Conservation (phyloP, 495 filamentous ascomycete species). For the Lophium mytilinum region DNA sequence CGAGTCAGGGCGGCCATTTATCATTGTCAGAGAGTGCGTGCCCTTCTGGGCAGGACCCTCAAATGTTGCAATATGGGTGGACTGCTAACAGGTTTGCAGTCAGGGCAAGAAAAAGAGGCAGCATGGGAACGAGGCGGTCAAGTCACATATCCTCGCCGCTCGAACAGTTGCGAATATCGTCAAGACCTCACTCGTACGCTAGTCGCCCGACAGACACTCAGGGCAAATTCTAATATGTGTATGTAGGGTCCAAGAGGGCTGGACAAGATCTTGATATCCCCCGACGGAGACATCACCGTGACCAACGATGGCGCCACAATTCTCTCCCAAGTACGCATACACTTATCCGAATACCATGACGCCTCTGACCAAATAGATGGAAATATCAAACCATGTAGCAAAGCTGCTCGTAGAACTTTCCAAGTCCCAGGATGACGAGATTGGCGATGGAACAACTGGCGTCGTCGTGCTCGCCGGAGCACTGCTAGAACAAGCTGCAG, state of each 20-base stretch:
- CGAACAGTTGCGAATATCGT: conserved; percentile 94
- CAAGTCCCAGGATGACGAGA: conserved; percentile 98
- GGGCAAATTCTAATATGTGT: conserved; percentile 20
- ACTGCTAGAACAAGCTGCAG: conserved; percentile 92
- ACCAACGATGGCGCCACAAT: conserved; percentile 99
- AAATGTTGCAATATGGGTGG: too few relatives aligned
- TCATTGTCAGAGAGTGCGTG: conserved; percentile 94
- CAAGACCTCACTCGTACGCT: conserved; percentile 69
- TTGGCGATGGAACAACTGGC: conserved; percentile 96
- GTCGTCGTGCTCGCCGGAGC: conserved; percentile 95
- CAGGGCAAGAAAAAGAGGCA: conserved; percentile 97
- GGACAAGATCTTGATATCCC: conserved; percentile 98
- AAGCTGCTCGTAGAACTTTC: conserved; percentile 97
- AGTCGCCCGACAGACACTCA: neutral
- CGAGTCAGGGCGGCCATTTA: conserved; percentile 94
- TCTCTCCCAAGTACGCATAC: conserved; percentile 59
- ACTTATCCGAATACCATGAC: neutral
- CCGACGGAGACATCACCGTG: conserved; percentile 97
- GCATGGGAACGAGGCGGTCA: conserved; percentile 93
- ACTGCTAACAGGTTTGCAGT: conserved; percentile 39
- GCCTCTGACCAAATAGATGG: conserved; percentile 54
- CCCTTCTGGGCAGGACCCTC: neutral
- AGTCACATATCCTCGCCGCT: conserved; percentile 93
- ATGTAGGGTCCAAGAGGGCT: conserved; percentile 80
- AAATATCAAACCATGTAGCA: conserved; percentile 96